Base-by-base conservation (phyloP, 192 early-diverging fungal species). In the Diversispora eburnea region DNA sequence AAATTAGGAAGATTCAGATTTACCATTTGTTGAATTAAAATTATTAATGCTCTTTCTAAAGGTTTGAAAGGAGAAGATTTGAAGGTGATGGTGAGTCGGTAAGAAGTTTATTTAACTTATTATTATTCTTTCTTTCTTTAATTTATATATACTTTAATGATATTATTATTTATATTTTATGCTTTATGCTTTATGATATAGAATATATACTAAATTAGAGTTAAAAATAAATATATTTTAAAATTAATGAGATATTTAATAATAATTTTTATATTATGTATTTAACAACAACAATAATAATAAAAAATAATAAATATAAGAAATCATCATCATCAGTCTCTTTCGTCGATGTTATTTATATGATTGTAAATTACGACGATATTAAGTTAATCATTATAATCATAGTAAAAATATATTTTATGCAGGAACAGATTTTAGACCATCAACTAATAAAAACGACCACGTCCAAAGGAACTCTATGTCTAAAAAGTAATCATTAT, bases 351-450 rank as follows among this genome's bases (percentile, higher is more conserved):
- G n/a, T 2, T 2, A 33, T 33, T 33, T 22, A 46, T 73, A 73
- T 46, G 48, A 73, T 43, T 73, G 72, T 43, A 59, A 63, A 43
- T 48, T 73, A 6, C 72, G n/a, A 73, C 63, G 72, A n/a, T 3
- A 39, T 70, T 33, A 46, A 8, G 51, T 19, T 58, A 39, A 8
- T 10, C 10, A 60, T 60, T 60, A n/a, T 42, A n/a, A 20, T 8
- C 12, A 46, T 48, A 39, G 22, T 25, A n/a, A 3, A 33, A 1
- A 33, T 33, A 33, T 33, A 33, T 33, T 33, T 33, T 33, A 33
- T 2, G 25, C 54, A 73, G 72, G 72, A 17, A 64, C 48, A 0
- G 49, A 73, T 25, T 64, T 42, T 54, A 41, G 48, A 43, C 72
- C 72, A 55, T 47, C 48, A 6, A 20, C 39, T 43, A 51, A 63